phyloP scores from a whole-genome alignment of 306 rosid species.

The Castanea crenata region DNA sequence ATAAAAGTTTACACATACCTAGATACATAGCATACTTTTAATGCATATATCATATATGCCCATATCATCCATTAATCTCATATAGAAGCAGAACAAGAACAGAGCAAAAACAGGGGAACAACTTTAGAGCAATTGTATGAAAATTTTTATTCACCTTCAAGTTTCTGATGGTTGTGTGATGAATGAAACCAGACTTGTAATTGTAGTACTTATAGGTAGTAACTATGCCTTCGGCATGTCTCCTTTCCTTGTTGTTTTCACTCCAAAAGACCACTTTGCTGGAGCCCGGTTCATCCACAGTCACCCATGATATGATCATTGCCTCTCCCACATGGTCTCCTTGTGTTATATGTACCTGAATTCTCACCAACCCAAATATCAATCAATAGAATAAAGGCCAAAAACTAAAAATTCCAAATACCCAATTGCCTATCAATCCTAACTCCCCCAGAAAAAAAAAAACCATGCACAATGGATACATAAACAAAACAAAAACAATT shows the following conservation, averaged over 20 bases:
- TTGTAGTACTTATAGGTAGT: constrained; percentile 51
- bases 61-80: background rate
- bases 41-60: background rate
- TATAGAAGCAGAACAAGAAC: background rate
- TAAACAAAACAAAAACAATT: background rate
- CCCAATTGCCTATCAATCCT: background rate
- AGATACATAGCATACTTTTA: background rate
- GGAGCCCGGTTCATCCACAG: constrained; percentile 60
- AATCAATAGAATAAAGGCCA: background rate
- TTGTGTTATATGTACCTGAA: constrained; percentile 83
- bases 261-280: constrained; percentile 59
- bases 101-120: background rate
- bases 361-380: constrained; percentile 15
- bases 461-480: background rate
- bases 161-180: constrained; percentile 48
- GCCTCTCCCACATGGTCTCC: constrained; percentile 72
- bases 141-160: constrained; percentile 27
- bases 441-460: background rate
- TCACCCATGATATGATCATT: constrained; percentile 73
- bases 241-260: constrained; percentile 19
- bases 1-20: background rate
- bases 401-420: background rate
- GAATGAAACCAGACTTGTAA: constrained; percentile 76
- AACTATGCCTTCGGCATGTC: constrained; percentile 37
- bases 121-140: background rate